phyloP scores from a whole-genome alignment of 306 rosid genomes.

The Begonia peltatifolia region DNA sequence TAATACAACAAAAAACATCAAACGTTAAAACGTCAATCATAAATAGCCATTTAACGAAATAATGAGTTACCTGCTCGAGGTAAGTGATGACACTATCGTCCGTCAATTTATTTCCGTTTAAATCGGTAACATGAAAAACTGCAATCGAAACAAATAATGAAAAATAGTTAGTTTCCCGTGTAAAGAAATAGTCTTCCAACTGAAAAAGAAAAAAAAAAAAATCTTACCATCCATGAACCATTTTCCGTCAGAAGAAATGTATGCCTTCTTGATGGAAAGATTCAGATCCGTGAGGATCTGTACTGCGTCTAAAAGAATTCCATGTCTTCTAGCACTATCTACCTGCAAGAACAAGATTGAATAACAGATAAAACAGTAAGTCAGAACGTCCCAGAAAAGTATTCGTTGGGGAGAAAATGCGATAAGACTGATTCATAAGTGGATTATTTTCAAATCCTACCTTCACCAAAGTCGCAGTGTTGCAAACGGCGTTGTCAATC shows the following conservation, averaged over 20 bases:
- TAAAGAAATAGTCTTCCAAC: background rate
- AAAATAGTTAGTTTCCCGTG: background rate
- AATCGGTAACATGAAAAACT: constrained; percentile 93
- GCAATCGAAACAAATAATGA: constrained; percentile 10
- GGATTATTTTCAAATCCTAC: constrained; percentile 12
- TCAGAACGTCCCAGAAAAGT: too few species aligned
- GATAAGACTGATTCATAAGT: background rate
- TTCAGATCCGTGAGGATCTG: constrained; percentile 77
- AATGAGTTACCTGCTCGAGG: constrained; percentile 65
- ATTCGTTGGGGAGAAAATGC: background rate
- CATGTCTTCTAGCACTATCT: constrained; percentile 86
- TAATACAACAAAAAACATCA: background rate
- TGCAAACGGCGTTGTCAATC: constrained; percentile 77
- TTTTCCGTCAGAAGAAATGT: constrained; percentile 81
- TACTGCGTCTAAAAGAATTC: constrained; percentile 79
- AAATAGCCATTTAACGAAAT: background rate
- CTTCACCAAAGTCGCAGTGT: constrained; percentile 74
- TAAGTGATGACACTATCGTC: constrained; percentile 60
- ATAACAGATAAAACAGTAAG: background rate
- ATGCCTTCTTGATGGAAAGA: constrained; percentile 75
- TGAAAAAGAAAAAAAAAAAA: background rate
- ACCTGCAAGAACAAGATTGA: constrained; percentile 32
- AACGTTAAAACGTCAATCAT: background rate
- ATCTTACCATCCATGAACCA: constrained; percentile 95
- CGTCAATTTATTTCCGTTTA: constrained; percentile 59